Evolutionary conservation across 495 filamentous ascomycete genomes (phyloP).

Genomic region (Penicillium mononematosum): DNA sequence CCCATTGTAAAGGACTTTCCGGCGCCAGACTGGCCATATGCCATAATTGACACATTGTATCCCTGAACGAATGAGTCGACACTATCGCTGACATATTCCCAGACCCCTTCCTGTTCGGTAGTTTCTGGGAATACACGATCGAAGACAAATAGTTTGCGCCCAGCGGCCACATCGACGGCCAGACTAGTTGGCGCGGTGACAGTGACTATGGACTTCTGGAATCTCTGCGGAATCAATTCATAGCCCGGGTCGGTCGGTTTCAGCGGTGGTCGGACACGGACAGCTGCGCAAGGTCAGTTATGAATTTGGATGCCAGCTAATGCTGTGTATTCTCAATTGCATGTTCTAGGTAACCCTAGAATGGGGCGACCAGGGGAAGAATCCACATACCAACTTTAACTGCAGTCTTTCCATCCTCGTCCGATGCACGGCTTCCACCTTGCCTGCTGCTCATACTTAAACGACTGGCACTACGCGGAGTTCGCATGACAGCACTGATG

Average conservation of each 20-base stretch:
- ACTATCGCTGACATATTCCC: slow-evolving; percentile 92
- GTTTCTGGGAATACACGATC: slow-evolving; percentile 90
- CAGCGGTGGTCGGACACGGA: slow-evolving; percentile 90
- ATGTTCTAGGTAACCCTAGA: slow-evolving; percentile 14
- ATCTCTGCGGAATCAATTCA: slow-evolving; percentile 92
- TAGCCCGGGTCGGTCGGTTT: slow-evolving; percentile 82
- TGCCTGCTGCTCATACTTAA: slow-evolving; percentile 82
- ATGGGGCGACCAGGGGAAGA: slow-evolving; percentile 13
- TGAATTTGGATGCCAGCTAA: slow-evolving; percentile 2
- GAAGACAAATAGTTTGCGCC: slow-evolving; percentile 92
- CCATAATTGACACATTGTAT: slow-evolving; percentile 98
- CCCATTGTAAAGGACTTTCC: slow-evolving; percentile 99
- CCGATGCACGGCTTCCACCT: slow-evolving; percentile 81
- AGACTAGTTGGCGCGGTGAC: slow-evolving; percentile 80
- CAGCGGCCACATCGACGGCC: slow-evolving; percentile 85
- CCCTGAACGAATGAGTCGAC: slow-evolving; percentile 89
- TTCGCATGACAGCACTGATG: slow-evolving; percentile 81
- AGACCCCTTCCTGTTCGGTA: slow-evolving; percentile 82
- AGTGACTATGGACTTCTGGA: slow-evolving; percentile 90
- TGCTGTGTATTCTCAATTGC: neutral
- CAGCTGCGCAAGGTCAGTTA: slow-evolving; percentile 55
- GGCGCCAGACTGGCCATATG: slow-evolving; percentile 99
- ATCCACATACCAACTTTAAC: slow-evolving; percentile 93
- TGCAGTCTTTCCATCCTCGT: slow-evolving; percentile 92
- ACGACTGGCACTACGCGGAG: slow-evolving; percentile 81